Evolutionary conservation across 495 filamentous ascomycete genomes (phyloP).

Genomic region (Aspergillus hancockii): DNA sequence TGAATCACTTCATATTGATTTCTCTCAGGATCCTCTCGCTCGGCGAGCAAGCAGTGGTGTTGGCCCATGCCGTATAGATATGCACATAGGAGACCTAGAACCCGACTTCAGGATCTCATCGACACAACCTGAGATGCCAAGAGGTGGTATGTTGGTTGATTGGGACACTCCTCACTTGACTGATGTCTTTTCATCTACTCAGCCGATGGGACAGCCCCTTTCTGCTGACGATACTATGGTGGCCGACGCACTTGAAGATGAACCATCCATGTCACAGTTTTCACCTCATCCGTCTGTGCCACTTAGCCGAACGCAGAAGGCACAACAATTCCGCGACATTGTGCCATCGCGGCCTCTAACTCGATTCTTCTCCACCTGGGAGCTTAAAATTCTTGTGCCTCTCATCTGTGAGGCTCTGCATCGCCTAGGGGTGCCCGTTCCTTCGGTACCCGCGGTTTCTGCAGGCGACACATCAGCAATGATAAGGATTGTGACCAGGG

Average conservation of each 20-base stretch:
- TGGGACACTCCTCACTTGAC: slow-evolving; percentile 66
- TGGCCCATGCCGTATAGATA: slow-evolving; percentile 50
- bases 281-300: slow-evolving; percentile 77
- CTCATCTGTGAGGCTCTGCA: slow-evolving; percentile 80
- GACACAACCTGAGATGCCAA: slow-evolving; percentile 78
- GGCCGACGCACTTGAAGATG: slow-evolving; percentile 72
- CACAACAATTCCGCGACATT: slow-evolving; percentile 85
- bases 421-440: slow-evolving; percentile 75
- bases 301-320: slow-evolving; percentile 79
- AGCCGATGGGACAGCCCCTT: slow-evolving; percentile 41
- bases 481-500: slow-evolving; percentile 71
- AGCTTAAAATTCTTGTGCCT: slow-evolving; percentile 74
- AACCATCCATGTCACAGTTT: slow-evolving; percentile 93
- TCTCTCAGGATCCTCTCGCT: slow-evolving; percentile 65
- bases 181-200: slow-evolving; percentile 56
- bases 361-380: slow-evolving; percentile 85
- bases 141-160: slow-evolving; percentile 70
- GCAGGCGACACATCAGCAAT: slow-evolving; percentile 55
- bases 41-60: slow-evolving; percentile 39
- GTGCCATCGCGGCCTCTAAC: slow-evolving; percentile 78
- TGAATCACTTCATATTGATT: slow-evolving; percentile 88
- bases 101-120: slow-evolving; percentile 56
- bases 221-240: slow-evolving; percentile 38
- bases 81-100: slow-evolving; percentile 51
- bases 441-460: slow-evolving; percentile 42